These are phyloP conservation scores for Parathielavia hyrcaniae DNA, from an alignment of 495 filamentous ascomycete species.

Conservation along the genomic window DNA sequence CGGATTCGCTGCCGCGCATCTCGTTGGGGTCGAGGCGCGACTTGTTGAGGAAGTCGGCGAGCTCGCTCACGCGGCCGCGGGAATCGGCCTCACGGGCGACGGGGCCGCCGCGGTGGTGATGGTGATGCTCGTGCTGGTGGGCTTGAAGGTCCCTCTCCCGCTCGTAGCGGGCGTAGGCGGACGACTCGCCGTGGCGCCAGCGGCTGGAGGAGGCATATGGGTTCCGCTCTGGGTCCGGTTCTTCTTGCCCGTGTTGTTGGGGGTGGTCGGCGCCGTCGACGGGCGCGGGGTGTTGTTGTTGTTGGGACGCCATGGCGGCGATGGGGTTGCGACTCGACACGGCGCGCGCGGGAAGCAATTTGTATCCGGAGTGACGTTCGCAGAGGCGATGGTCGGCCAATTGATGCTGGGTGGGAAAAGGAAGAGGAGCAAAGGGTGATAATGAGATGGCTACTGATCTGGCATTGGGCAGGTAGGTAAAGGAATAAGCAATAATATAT, in stretches of 20 bases:
- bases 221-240: constrained; percentile 32
- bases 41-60: constrained; percentile 47
- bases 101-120: constrained; percentile 14
- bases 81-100: constrained; percentile 39
- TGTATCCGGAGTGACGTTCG: not conserved
- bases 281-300: not conserved
- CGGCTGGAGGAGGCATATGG: constrained; percentile 43
- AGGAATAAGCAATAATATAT: not conserved
- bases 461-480: not conserved
- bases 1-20: not conserved
- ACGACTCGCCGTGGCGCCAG: constrained; percentile 51
- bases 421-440: not conserved
- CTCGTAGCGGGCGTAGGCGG: constrained; percentile 35
- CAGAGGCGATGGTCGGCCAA: not conserved
- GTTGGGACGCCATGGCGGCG: not conserved
- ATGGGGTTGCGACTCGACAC: no score
- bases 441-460: not conserved
- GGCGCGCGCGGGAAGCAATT: not conserved
- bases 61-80: constrained; percentile 37
- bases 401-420: not conserved
- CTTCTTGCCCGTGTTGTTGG: constrained; percentile 20
- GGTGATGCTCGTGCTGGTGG: constrained; percentile 18
- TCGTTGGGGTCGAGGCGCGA: constrained; percentile 39
- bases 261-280: not conserved
- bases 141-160: constrained; percentile 21